These are phyloP conservation scores for Alternaria ethzedia DNA, from an alignment of 2,329 filamentous ascomycete genomes.

Conservation along the genomic window DNA sequence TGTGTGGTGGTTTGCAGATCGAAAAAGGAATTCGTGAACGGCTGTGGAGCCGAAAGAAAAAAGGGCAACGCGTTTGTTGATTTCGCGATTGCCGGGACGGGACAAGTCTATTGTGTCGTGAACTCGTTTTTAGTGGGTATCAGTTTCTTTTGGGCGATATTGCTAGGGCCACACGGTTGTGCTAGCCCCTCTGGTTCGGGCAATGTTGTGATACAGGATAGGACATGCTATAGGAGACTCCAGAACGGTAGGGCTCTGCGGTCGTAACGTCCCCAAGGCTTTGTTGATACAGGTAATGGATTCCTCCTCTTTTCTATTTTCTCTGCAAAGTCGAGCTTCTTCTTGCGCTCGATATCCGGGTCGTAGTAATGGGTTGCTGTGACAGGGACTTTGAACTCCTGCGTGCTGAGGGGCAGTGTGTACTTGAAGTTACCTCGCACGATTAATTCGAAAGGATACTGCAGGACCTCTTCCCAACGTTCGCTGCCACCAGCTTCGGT, in stretches of 20 bases:
- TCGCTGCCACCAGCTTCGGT: slow-evolving; percentile 81
- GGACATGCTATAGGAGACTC: slow-evolving; percentile 21
- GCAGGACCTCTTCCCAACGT: slow-evolving; percentile 87
- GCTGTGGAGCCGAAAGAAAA: slow-evolving; percentile 26
- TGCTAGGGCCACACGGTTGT: slow-evolving; percentile 16
- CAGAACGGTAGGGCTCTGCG: slow-evolving; percentile 27
- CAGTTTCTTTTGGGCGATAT: slow-evolving; percentile 38
- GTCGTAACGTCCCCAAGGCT: slow-evolving; percentile 36
- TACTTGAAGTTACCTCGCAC: slow-evolving; percentile 92
- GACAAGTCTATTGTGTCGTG: slow-evolving; percentile 45
- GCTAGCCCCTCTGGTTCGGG: slow-evolving; percentile 19
- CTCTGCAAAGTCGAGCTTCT: slow-evolving; percentile 20
- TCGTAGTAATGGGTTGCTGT: slow-evolving; percentile 48
- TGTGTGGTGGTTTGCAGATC: slow-evolving; percentile 6
- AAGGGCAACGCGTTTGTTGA: slow-evolving; percentile 6
- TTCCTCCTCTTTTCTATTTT: slow-evolving; percentile 15
- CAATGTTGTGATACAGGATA: slow-evolving; percentile 29
- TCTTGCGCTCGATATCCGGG: slow-evolving; percentile 45
- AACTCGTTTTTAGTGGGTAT: slow-evolving; percentile 48
- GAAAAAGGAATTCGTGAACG: slow-evolving; percentile 33
- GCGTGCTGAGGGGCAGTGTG: slow-evolving; percentile 65
- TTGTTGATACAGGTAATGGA: slow-evolving; percentile 29
- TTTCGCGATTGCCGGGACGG: slow-evolving; percentile 9
- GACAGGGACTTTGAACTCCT: slow-evolving; percentile 59
- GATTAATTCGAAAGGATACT: slow-evolving; percentile 92